These are phyloP conservation scores for Mortierella sp. DNA, from an alignment of 371 early-diverging fungal species.

Conservation along the genomic window DNA sequence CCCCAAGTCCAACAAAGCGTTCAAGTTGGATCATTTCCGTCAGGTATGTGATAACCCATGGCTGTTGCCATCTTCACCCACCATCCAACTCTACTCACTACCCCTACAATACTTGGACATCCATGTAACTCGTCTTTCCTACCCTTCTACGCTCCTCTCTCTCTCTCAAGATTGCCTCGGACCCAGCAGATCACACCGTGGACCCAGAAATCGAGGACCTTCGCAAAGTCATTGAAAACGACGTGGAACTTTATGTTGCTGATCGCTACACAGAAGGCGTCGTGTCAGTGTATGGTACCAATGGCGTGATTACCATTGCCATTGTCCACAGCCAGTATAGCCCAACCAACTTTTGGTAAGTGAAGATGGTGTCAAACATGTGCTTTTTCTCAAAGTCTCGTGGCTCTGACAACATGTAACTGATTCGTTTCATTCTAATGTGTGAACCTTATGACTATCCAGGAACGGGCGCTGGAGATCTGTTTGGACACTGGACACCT, in stretches of 20 bases:
- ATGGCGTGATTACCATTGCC: conserved; percentile 66
- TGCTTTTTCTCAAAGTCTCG: conserved; percentile 7
- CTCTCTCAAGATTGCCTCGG: conserved; percentile 60
- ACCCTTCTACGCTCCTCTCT: not conserved
- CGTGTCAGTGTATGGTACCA: conserved; percentile 69
- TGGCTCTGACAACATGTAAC: too few species aligned
- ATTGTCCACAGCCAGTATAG: conserved; percentile 93
- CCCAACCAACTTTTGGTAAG: conserved; percentile 89
- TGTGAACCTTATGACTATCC: too few species aligned
- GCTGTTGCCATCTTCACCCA: too few species aligned
- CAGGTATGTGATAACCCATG: conserved; percentile 55
- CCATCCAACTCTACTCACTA: too few species aligned
- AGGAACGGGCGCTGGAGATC: conserved; percentile 95
- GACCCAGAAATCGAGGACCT: conserved; percentile 63
- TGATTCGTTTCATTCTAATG: too few species aligned
- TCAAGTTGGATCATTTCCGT: conserved; percentile 81
- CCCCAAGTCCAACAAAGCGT: conserved; percentile 73
- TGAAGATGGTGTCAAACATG: not conserved
- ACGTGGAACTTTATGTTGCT: conserved; percentile 67
- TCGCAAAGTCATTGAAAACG: conserved; percentile 70
- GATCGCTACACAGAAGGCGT: conserved; percentile 87
- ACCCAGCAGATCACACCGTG: conserved; percentile 64
- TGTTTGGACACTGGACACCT: conserved; percentile 75
- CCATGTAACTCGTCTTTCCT: too few species aligned
- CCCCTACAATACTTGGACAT: too few species aligned